phyloP scores from a whole-genome alignment of 1,284 basidiomycete species.

The Tetrapyrgos nigripes region DNA sequence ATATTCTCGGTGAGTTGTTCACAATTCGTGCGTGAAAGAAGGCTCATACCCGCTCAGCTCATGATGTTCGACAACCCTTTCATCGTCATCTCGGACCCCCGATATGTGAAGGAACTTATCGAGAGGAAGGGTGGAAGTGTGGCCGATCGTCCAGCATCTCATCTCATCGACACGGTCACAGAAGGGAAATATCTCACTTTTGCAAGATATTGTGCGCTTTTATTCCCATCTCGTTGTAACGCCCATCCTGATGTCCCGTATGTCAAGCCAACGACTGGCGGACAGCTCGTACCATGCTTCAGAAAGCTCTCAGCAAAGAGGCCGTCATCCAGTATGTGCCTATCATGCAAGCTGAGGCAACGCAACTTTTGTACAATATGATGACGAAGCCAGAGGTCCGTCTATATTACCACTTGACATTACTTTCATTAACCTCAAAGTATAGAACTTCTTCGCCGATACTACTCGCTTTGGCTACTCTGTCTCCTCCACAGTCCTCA shows the following conservation, averaged over 20 bases:
- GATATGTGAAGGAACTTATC: conserved; percentile 21
- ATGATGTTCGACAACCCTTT: conserved; percentile 17
- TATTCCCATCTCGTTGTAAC: background rate
- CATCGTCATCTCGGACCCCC: conserved; percentile 17
- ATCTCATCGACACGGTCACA: conserved; percentile 17
- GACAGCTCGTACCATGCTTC: conserved; percentile 24
- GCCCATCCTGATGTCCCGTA: background rate
- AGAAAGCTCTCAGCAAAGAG: conserved; percentile 27
- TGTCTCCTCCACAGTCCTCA: conserved; percentile 32
- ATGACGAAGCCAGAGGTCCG: conserved; percentile 33
- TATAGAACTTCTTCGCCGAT: conserved; percentile 31
- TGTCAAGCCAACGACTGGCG: conserved; percentile 32
- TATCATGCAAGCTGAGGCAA: conserved; percentile 34
- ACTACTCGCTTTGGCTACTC: conserved; percentile 34
- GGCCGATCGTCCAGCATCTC: conserved; percentile 15
- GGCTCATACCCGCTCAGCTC: conserved; percentile 9
- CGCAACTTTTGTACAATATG: conserved; percentile 38
- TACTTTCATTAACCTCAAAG: background rate
- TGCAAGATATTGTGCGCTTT: conserved; percentile 15
- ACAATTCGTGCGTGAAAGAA: background rate
- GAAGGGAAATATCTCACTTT: conserved; percentile 18
- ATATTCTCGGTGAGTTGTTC: conserved; percentile 16
- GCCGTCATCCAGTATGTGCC: conserved; percentile 24
- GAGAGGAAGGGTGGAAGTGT: conserved; percentile 17
- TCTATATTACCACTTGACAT: conserved; percentile 3